These are phyloP conservation scores for Leishmania martiniquensis DNA, from an alignment of 208 protist genomes.

Conservation along the genomic window DNA sequence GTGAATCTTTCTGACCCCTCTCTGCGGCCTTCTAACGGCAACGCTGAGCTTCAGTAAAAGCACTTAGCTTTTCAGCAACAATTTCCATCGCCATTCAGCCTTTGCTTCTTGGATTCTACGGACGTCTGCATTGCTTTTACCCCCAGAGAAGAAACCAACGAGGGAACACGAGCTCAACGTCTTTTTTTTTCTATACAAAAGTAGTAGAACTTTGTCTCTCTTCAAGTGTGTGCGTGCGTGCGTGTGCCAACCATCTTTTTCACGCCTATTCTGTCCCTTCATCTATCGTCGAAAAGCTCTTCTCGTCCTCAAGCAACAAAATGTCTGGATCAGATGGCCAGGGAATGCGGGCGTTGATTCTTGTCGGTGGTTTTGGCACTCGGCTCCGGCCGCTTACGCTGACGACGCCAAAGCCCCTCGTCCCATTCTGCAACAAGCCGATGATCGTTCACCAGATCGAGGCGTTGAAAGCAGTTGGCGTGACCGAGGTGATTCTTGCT, in stretches of 20 bases:
- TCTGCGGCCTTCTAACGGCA: background rate
- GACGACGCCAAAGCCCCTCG: slow-evolving; percentile 96
- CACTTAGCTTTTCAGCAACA: background rate
- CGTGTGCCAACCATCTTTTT: background rate
- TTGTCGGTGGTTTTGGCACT: slow-evolving; percentile 96
- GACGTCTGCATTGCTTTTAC: background rate
- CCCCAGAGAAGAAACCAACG: background rate
- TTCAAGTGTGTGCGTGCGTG: background rate
- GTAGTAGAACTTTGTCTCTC: background rate
- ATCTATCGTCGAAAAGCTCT: no score
- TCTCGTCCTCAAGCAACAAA: background rate
- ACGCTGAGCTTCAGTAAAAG: background rate
- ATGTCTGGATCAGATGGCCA: slow-evolving; percentile 32
- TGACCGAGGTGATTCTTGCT: slow-evolving; percentile 96
- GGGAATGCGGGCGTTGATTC: slow-evolving; percentile 97
- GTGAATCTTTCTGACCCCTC: background rate
- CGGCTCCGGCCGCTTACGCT: slow-evolving; percentile 97
- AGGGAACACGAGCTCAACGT: background rate
- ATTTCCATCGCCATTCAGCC: background rate
- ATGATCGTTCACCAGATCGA: slow-evolving; percentile 98
- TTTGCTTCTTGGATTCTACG: background rate
- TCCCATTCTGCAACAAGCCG: slow-evolving; percentile 98
- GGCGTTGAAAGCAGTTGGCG: slow-evolving; percentile 92
- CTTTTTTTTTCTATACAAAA: background rate
- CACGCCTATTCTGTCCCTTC: background rate